Percentiles rank a stretch among this genome's conserved stretches.
These are phyloP conservation scores for Aspergillus sp. DNA, from an alignment of 2,329 filamentous ascomycete genomes.

Conservation along the genomic window DNA sequence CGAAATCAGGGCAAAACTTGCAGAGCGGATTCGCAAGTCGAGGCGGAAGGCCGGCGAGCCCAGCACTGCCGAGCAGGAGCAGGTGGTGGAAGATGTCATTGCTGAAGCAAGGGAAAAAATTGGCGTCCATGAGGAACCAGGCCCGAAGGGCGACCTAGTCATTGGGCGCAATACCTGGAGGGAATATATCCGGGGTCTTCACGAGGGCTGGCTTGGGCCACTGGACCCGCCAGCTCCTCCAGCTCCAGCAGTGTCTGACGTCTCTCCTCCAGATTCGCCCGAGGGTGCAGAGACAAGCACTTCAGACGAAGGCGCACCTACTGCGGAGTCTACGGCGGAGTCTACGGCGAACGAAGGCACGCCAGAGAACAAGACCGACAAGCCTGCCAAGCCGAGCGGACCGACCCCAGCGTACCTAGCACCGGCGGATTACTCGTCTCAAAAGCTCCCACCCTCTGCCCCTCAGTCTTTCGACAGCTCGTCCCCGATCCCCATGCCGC, in stretches of 20 bases:
- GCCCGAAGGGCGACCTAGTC: slow-evolving; percentile 72
- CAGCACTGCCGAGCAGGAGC: slow-evolving; percentile 28
- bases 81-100: slow-evolving; percentile 51
- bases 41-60: slow-evolving; percentile 54
- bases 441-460: slow-evolving; percentile 53
- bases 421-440: slow-evolving; percentile 59
- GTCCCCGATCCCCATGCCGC: slow-evolving; percentile 66
- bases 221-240: slow-evolving; percentile 42
- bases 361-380: slow-evolving; percentile 37
- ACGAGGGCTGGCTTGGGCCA: slow-evolving; percentile 93
- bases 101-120: slow-evolving; percentile 55
- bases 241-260: slow-evolving; percentile 12
- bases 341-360: slow-evolving; percentile 41
- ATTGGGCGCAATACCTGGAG: slow-evolving; percentile 94
- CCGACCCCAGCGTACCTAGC: slow-evolving; percentile 65
- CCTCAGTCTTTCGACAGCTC: slow-evolving; percentile 67
- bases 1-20: slow-evolving; percentile 79
- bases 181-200: slow-evolving; percentile 84
- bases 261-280: slow-evolving; percentile 8
- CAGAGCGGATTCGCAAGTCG: slow-evolving; percentile 67
- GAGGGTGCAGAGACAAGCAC: slow-evolving; percentile 19
- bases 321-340: slow-evolving; percentile 14
- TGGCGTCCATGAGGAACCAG: slow-evolving; percentile 62
- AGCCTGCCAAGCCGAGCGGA: slow-evolving; percentile 44
- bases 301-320: slow-evolving; percentile 18